These are phyloP conservation scores for Bassia scoparia DNA, from an alignment of 148 eudicot genomes.

Conservation along the genomic window DNA sequence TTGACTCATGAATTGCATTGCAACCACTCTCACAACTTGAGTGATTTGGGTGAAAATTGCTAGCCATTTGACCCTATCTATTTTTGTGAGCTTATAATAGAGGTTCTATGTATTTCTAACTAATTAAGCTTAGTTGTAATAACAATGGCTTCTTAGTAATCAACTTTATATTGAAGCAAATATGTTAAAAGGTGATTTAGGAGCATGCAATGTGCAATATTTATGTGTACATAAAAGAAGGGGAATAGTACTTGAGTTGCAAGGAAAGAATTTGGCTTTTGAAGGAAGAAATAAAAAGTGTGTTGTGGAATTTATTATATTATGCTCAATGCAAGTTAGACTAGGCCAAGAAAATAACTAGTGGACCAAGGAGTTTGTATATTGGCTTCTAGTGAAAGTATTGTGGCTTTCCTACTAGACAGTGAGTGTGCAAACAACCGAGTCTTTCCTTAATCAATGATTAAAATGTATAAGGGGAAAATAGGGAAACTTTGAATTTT, in stretches of 20 bases:
- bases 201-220: not conserved
- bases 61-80: slow-evolving; percentile 11
- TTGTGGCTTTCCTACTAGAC: slow-evolving; percentile 36
- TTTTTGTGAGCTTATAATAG: no score
- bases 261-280: slow-evolving; percentile 36
- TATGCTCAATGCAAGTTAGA: not conserved
- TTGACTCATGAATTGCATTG: slow-evolving; percentile 52
- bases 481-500: no score
- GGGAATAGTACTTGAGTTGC: slow-evolving; percentile 29
- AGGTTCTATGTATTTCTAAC: not conserved
- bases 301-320: not conserved
- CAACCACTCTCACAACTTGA: slow-evolving; percentile 42
- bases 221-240: not conserved
- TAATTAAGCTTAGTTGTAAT: not conserved
- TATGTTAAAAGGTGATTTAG: not conserved
- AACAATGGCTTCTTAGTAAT: not conserved
- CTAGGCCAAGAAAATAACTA: not conserved
- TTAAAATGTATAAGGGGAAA: no score
- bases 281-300: not conserved
- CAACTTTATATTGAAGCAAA: not conserved
- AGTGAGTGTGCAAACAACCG: slow-evolving; percentile 26
- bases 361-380: slow-evolving; percentile 13
- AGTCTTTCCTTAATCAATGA: no score
- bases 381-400: slow-evolving; percentile 29
- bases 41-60: slow-evolving; percentile 5